phyloP scores from a whole-genome alignment of 345 rosid genomes.

The Punica granatum region DNA sequence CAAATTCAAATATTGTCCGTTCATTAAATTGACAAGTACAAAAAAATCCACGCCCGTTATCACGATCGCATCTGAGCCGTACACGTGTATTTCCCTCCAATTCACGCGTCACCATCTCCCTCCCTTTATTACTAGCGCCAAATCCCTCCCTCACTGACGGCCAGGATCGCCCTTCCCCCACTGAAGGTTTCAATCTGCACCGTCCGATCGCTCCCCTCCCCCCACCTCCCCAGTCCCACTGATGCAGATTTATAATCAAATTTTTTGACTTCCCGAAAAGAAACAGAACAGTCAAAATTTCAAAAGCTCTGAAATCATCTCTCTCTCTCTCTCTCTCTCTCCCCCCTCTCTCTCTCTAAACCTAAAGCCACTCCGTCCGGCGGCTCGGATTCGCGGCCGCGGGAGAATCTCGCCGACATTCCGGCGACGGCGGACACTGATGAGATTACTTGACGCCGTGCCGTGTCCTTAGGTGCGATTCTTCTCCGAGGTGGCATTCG shows the following conservation, averaged over 20 bases:
- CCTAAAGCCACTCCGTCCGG: not conserved
- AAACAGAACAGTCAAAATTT: not conserved
- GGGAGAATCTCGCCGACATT: not conserved
- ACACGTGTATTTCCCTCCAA: constrained; percentile 6
- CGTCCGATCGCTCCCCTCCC: constrained; percentile 4
- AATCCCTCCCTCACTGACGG: not conserved
- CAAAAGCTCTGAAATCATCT: not conserved
- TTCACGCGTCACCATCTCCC: constrained; percentile 1
- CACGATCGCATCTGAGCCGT: not conserved
- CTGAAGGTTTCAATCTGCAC: not conserved
- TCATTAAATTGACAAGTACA: not conserved
- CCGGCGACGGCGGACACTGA: not conserved
- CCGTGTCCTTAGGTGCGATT: not conserved
- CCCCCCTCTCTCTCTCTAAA: constrained; percentile 9
- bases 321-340: constrained; percentile 5
- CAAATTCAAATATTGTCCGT: constrained; percentile 1
- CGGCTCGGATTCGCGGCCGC: not conserved
- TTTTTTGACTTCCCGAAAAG: not conserved
- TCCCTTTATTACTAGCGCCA: constrained; percentile 2
- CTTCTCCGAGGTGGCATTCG: not conserved
- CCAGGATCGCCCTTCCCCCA: not conserved
- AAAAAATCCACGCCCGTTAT: not conserved
- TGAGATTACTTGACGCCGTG: not conserved
- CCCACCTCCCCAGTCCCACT: not conserved
- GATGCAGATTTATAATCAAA: not conserved